These are phyloP conservation scores for Pulveroboletus sp. DNA, from an alignment of 768 basidiomycete genomes.

Conservation along the genomic window DNA sequence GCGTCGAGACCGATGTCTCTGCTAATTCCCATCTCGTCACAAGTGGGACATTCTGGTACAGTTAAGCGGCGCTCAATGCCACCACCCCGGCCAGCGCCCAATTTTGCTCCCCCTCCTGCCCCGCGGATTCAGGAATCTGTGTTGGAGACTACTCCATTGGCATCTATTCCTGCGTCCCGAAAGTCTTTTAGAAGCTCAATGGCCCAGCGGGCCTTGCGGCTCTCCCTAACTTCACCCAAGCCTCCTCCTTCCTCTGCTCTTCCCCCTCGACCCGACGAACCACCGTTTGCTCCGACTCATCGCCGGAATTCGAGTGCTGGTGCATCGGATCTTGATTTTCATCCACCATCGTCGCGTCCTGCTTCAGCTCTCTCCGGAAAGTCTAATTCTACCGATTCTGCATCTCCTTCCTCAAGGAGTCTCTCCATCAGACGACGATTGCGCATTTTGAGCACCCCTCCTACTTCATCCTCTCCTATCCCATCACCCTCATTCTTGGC, in stretches of 20 bases:
- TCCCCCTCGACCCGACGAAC: slow-evolving; percentile 69
- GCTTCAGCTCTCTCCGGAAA: slow-evolving; percentile 34
- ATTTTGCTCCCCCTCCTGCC: slow-evolving; percentile 66
- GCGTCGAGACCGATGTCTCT: slow-evolving; percentile 23
- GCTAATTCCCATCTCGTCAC: slow-evolving; percentile 11
- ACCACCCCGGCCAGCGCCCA: slow-evolving; percentile 73
- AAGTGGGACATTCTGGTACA: slow-evolving; percentile 19
- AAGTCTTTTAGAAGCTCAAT: slow-evolving; percentile 55
- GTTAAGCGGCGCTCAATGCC: slow-evolving; percentile 62
- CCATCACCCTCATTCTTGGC: slow-evolving; percentile 22
- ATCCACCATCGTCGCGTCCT: slow-evolving; percentile 43
- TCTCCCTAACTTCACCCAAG: slow-evolving; percentile 62
- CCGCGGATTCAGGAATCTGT: slow-evolving; percentile 36
- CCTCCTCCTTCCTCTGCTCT: slow-evolving; percentile 58
- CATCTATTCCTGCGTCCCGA: slow-evolving; percentile 12
- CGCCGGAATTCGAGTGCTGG: slow-evolving; percentile 34
- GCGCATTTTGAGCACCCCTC: slow-evolving; percentile 64
- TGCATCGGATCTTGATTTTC: slow-evolving; percentile 31
- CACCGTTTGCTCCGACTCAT: slow-evolving; percentile 24
- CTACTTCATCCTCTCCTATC: slow-evolving; percentile 31
- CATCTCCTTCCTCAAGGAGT: slow-evolving; percentile 21
- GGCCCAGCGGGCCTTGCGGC: slow-evolving; percentile 52
- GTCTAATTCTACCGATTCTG: slow-evolving; percentile 25
- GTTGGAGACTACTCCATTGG: slow-evolving; percentile 2
- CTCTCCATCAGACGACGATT: slow-evolving; percentile 60